Base-by-base conservation (phyloP, 805 yeast genomes). In the Lipomyces sp. region DNA sequence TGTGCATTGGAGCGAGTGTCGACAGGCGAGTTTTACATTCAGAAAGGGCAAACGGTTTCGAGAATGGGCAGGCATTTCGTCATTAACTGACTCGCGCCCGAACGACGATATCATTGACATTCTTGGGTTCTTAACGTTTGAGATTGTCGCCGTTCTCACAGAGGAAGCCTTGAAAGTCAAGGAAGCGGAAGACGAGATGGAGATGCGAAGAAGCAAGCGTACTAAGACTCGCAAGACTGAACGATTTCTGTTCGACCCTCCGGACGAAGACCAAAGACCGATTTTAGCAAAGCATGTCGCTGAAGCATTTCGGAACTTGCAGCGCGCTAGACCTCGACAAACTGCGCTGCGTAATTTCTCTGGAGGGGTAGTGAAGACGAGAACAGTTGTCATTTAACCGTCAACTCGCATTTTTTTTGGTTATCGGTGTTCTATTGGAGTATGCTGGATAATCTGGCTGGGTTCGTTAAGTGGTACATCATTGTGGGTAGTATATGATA, bases 1-100 rank as follows among this genome's bases (percentile, higher is more conserved):
- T 63, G 98, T 90, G 16, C 98, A 93, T 66, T 93, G 98, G 97
- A 86, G 96, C 11, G 98, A 93, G 64, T 93, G 98, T 69, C 79
- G 98, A 55, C 98, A 93, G 68, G 98, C 98, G 1, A 83, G 95
- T 52, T 93, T 93, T 67, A 93, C 98, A 1, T 93, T 89, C 63
- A 77, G 97, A 60, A 93, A 93, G 66, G 85, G 86, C n/a, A 89
- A 89, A 66, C 73, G 97, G 63, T 93, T 93, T 66, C 78, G 91
- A 63, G 98, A 93, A 62, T 93, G 98, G 98, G 91, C 95, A 16
- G 95, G 93, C 11, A 79, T 91, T 39, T 70, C 87, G 0, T 83
- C 81, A 46, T 70, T 93, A 36, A 83, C 95, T 4, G 98, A 93
- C 55, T 80, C 91, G 19, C 79, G 91, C 62, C 96, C 98, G 1